These are phyloP conservation scores for Cordyceps pruinosa DNA, from an alignment of 2,329 filamentous ascomycete species.

Conservation along the genomic window DNA sequence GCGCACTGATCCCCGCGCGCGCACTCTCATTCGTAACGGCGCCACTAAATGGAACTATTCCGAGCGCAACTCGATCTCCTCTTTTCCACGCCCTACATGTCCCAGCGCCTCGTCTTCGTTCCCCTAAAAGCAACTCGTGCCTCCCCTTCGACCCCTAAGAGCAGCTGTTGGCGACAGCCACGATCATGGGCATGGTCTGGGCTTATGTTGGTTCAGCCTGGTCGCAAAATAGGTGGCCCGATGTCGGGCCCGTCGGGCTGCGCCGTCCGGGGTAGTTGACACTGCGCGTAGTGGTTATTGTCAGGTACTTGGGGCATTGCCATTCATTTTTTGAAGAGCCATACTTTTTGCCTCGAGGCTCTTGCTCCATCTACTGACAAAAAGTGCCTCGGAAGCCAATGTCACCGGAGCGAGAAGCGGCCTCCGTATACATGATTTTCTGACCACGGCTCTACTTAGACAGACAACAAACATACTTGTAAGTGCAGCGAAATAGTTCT, in stretches of 20 bases:
- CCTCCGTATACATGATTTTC: too few relatives aligned
- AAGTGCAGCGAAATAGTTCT: too few relatives aligned
- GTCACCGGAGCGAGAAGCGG: too few relatives aligned
- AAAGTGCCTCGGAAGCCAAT: too few relatives aligned
- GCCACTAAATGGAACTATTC: not conserved
- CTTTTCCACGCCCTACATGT: slow-evolving; percentile 11
- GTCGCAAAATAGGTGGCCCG: not conserved
- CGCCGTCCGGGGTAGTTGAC: not conserved
- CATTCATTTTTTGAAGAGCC: not conserved
- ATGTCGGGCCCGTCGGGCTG: slow-evolving; percentile 5
- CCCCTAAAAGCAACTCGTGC: slow-evolving; percentile 1
- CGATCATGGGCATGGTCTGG: not conserved
- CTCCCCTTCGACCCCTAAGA: not conserved
- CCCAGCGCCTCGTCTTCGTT: not conserved
- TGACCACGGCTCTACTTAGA: too few relatives aligned
- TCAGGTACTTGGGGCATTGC: not conserved
- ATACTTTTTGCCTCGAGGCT: not conserved
- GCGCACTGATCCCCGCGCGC: not conserved
- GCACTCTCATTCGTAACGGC: not conserved
- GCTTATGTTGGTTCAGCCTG: not conserved
- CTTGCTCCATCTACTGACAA: too few relatives aligned
- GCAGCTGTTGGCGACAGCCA: slow-evolving; percentile 3
- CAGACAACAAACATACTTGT: too few relatives aligned
- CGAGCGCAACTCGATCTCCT: not conserved
- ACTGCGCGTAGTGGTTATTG: not conserved